phyloP scores from a whole-genome alignment of 345 rosid species.

The Camelina sativa region DNA sequence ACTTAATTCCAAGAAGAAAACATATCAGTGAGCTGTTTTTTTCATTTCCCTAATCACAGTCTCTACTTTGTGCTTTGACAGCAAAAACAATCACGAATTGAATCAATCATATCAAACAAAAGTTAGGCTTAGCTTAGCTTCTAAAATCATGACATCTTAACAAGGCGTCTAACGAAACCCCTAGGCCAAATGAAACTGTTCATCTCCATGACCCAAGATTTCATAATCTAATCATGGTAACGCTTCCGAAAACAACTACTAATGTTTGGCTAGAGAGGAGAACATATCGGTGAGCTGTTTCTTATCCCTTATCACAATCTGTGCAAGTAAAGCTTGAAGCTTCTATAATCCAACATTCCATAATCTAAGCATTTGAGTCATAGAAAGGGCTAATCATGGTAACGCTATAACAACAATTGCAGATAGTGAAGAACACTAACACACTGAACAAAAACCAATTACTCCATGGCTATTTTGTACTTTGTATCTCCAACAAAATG shows the following conservation, averaged over 20 bases:
- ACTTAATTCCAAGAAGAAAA: not conserved
- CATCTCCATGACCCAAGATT: not conserved
- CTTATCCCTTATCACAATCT: not conserved
- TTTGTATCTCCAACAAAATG: not conserved
- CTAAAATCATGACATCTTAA: not conserved
- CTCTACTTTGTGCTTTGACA: not conserved
- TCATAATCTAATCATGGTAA: not conserved
- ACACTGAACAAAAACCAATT: constrained; percentile 5
- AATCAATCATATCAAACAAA: not conserved
- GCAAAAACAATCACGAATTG: not conserved
- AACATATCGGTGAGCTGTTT: not conserved
- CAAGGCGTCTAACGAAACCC: not conserved
- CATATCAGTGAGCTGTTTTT: not conserved
- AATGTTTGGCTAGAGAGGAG: not conserved
- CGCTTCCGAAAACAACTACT: not conserved
- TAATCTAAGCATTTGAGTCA: constrained; percentile 1
- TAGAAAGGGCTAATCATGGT: not conserved
- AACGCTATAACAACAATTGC: not conserved
- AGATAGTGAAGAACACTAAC: not conserved
- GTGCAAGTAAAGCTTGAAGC: not conserved
- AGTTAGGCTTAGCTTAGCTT: not conserved
- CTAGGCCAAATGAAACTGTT: not conserved
- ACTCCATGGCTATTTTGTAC: not conserved
- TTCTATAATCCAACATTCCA: not conserved
- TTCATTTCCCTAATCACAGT: not conserved